Conservation (phyloP, 495 filamentous ascomycete genomes). For the Penicillium steckii region DNA sequence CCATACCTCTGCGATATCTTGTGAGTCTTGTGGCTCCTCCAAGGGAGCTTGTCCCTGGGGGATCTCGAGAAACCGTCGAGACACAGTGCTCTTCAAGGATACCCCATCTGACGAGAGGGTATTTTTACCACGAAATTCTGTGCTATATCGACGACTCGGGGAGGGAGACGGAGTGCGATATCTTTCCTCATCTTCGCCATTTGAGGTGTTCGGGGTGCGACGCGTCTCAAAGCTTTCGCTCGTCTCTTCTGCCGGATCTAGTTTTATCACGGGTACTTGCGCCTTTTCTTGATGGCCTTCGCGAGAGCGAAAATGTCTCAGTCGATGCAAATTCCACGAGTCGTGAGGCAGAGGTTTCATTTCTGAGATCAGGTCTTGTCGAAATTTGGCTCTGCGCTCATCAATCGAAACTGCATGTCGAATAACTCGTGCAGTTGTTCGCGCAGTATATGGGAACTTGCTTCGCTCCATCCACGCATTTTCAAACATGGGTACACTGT, state of each 20-base stretch:
- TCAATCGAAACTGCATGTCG: conserved; percentile 76
- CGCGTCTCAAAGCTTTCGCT: neutral
- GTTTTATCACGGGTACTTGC: conserved; percentile 13
- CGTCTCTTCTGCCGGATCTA: neutral
- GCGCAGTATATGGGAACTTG: conserved; percentile 77
- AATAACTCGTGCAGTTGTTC: conserved; percentile 65
- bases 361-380: conserved; percentile 68
- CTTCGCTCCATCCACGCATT: conserved; percentile 80
- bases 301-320: conserved; percentile 7
- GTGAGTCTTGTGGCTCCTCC: conserved; percentile 32
- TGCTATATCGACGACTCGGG: conserved; percentile 4
- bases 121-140: conserved; percentile 1
- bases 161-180: conserved; percentile 14
- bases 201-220: neutral
- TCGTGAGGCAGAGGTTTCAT: conserved; percentile 11
- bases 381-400: conserved; percentile 67
- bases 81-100: conserved; percentile 13
- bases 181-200: conserved; percentile 4
- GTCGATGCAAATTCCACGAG: conserved; percentile 1
- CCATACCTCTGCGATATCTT: conserved; percentile 79
- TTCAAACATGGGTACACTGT: conserved; percentile 78
- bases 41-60: no score
- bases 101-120: conserved; percentile 1
- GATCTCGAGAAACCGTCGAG: conserved; percentile 8
- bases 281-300: conserved; percentile 3